Base-by-base conservation (phyloP, 768 basidiomycete genomes). In the Leccinum obscurum region DNA sequence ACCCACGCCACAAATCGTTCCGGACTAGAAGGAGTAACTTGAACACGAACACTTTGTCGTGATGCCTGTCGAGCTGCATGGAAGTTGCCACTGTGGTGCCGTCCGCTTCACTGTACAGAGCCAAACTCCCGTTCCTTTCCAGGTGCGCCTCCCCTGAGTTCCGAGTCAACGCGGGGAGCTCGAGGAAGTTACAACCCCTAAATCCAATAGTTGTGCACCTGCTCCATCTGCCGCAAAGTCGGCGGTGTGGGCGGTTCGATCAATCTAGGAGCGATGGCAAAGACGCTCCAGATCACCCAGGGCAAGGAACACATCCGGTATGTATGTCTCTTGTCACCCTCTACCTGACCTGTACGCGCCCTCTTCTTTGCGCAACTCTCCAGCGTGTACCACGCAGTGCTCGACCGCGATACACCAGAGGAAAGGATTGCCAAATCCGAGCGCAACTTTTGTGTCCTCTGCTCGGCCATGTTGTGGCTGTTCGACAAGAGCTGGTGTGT, bases 171-270 rank as follows among this genome's bases (percentile, higher is more conserved):
- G 14, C 35, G 3, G 15, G 37, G 3, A 37, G 15, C 37, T 37
- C 0, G 15, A 37, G 37, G 37, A 37, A 39, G 39, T 41, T n/a
- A n/a, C 17, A 41, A 41, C 7, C 1, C 5, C 14, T 37, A 15
- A 6, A 20, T 10, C 14, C 8, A 1, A 13, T 60, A 86, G 83
- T 68, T 88, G 34, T 89, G 87, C 64, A 55, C 83, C 6, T 89
- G 87, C 68, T 87, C 85, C 35, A 87, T 89, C 62, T 89, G 87
- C 66, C 83, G 87, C 59, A 89, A 89, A 70, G 85, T 87, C 10
- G 86, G 86, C 41, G 87, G 87, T 14, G 74, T 74, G 0, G 85
- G 86, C 13, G 87, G 87, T 0, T 83, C 85, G 2, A 80, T 88
- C 68, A 88, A 88, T 62, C 80, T 89, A n/a, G 83, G 85, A 24